A percentile compares a stretch with the other conserved stretches of the same genome.
Conservation (phyloP, 78 protist genomes). For the Dictyostelium brefeldianum region DNA sequence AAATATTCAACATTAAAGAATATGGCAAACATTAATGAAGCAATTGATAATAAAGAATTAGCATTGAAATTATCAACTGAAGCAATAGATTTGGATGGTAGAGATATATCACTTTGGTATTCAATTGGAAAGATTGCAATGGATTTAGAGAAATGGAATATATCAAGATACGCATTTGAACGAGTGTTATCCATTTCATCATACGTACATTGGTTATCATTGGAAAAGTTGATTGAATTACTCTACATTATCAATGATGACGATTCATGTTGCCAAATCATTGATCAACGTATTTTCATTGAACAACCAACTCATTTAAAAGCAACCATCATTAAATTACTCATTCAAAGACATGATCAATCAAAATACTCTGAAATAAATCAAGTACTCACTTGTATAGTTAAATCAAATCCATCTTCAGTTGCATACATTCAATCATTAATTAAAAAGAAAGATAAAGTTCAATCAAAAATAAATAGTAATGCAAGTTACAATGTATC, state of each 20-base stretch:
- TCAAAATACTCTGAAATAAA: background rate
- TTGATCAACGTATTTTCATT: background rate
- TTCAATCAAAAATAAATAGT: background rate
- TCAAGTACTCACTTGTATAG: background rate
- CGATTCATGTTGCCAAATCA: background rate
- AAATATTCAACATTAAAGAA: slow-evolving; percentile 60
- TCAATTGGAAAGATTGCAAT: slow-evolving; percentile 24
- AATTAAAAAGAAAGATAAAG: slow-evolving; percentile 2
- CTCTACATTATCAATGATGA: slow-evolving; percentile 46
- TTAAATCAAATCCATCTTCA: background rate
- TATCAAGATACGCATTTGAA: slow-evolving; percentile 37
- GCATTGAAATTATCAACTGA: background rate
- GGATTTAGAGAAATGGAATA: slow-evolving; percentile 36
- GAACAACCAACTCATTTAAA: slow-evolving; percentile 23
- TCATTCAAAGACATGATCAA: slow-evolving; percentile 3
- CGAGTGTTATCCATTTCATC: slow-evolving; percentile 15
- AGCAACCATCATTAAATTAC: background rate
- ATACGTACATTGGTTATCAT: slow-evolving; percentile 40
- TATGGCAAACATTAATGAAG: slow-evolving; percentile 53
- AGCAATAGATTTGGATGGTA: slow-evolving; percentile 63
- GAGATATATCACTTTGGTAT: slow-evolving; percentile 38
- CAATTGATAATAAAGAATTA: slow-evolving; percentile 10
- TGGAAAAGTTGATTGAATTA: slow-evolving; percentile 33
- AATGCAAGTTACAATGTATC: background rate
- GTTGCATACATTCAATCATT: slow-evolving; percentile 8